Evolutionary conservation across 2,329 filamentous ascomycete species (phyloP).

Genomic region (Sclerotinia minor): DNA sequence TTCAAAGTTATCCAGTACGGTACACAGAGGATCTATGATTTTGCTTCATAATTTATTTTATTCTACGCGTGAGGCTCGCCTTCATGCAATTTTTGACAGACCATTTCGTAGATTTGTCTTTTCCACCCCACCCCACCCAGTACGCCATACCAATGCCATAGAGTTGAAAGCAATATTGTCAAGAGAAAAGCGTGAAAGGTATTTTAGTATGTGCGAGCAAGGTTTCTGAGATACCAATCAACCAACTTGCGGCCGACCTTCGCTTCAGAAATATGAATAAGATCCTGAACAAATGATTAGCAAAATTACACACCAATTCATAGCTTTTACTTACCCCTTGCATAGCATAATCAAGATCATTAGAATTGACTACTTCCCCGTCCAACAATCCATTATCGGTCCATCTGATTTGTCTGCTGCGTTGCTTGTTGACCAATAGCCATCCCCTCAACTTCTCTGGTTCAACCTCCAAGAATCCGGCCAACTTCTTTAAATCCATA

Average conservation of each 20-base stretch:
- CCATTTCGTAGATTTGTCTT: conserved; percentile 18
- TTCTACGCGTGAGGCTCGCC: conserved; percentile 24
- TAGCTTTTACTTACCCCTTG: conserved; percentile 68
- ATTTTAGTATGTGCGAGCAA: conserved; percentile 84
- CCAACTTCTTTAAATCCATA: conserved; percentile 98
- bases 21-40: not conserved
- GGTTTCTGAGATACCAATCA: conserved; percentile 98
- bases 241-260: conserved; percentile 97
- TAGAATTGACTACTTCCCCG: conserved; percentile 88
- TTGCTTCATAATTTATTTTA: conserved; percentile 22
- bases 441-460: conserved; percentile 93
- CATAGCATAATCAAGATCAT: conserved; percentile 95
- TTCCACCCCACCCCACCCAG: conserved; percentile 21
- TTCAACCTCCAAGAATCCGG: conserved; percentile 94
- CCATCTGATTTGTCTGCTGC: conserved; percentile 95
- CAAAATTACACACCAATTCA: not conserved
- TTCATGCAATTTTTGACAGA: conserved; percentile 21
- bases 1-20: not conserved
- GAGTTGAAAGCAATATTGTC: conserved; percentile 35
- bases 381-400: conserved; percentile 86
- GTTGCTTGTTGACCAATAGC: conserved; percentile 97
- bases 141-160: conserved; percentile 37
- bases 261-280: conserved; percentile 98
- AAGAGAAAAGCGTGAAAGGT: conserved; percentile 31
- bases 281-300: conserved; percentile 58